phyloP scores from a whole-genome alignment of 2,329 filamentous ascomycete species.

The Cordyceps cateniannulata region DNA sequence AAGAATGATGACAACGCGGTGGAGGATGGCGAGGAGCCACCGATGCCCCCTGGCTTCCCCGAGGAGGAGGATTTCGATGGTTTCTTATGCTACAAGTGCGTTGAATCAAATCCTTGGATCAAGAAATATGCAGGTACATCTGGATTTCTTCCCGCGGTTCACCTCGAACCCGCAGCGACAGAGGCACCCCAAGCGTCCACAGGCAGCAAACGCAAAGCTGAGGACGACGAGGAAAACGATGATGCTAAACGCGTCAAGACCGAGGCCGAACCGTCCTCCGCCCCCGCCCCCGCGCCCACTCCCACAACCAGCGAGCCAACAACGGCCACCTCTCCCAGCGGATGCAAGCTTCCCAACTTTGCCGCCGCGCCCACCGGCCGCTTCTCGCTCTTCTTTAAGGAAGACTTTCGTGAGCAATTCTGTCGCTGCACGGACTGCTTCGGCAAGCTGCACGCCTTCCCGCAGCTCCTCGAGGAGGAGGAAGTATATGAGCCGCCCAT shows the following conservation, averaged over 20 bases:
- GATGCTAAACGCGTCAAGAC: slow-evolving; percentile 49
- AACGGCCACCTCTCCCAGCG: slow-evolving; percentile 12
- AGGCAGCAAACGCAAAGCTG: slow-evolving; percentile 60
- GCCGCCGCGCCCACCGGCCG: slow-evolving; percentile 46
- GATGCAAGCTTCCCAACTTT: slow-evolving; percentile 57
- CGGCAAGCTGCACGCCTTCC: slow-evolving; percentile 60
- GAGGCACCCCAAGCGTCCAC: background rate
- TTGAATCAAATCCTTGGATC: slow-evolving; percentile 84
- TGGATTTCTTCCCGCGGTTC: slow-evolving; percentile 74
- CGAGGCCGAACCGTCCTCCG: slow-evolving; percentile 22
- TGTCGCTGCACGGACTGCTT: slow-evolving; percentile 83
- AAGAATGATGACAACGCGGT: slow-evolving; percentile 39
- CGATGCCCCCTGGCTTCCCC: slow-evolving; percentile 80
- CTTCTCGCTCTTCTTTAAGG: slow-evolving; percentile 78
- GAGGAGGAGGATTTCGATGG: slow-evolving; percentile 82
- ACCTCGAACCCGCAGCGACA: slow-evolving; percentile 26
- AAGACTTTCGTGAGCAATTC: slow-evolving; percentile 71
- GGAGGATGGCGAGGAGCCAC: slow-evolving; percentile 50
- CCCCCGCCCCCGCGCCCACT: slow-evolving; percentile 19
- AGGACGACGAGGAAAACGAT: slow-evolving; percentile 36
- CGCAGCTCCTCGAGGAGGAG: slow-evolving; percentile 87
- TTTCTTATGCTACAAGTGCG: slow-evolving; percentile 91
- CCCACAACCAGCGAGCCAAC: slow-evolving; percentile 2
- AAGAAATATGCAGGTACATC: slow-evolving; percentile 74
- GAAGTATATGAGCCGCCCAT: slow-evolving; percentile 89